Conservation (phyloP, 2,329 filamentous ascomycete species). For the Penicillium sclerotiorum region DNA sequence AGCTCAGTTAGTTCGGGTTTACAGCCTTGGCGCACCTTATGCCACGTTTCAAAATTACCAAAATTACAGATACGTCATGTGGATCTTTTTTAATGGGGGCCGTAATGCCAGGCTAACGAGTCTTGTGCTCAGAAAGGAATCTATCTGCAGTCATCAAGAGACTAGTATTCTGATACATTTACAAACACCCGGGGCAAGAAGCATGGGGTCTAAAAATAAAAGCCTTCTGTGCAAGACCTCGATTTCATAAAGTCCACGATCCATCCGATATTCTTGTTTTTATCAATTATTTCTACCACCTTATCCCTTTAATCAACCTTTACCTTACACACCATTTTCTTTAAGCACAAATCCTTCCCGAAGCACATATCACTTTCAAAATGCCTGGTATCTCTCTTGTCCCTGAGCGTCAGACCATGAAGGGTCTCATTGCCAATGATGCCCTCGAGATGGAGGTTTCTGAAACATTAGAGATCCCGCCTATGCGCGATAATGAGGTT, state of each 20-base stretch:
- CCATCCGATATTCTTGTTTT: neutral
- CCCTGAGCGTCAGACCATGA: neutral
- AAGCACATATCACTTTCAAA: too few species aligned
- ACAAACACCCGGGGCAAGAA: neutral
- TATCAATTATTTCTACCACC: too few species aligned
- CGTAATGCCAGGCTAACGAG: too few species aligned
- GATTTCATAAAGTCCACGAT: neutral
- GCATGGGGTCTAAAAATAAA: neutral
- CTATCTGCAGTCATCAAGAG: too few species aligned
- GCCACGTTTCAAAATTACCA: too few species aligned
- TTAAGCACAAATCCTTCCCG: too few species aligned
- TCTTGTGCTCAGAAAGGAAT: too few species aligned
- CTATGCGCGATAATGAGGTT: neutral
- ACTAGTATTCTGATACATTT: neutral
- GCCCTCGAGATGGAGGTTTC: neutral
- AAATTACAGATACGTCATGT: too few species aligned
- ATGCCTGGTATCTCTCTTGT: neutral
- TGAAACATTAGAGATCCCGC: neutral
- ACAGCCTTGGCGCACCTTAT: too few species aligned
- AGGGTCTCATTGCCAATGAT: neutral
- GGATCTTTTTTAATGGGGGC: too few species aligned
- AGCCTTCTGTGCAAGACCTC: neutral
- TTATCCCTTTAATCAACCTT: neutral
- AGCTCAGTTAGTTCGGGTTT: too few species aligned
- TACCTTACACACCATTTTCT: neutral